Percentiles rank a stretch among this genome's conserved stretches.
phyloP scores from a whole-genome alignment of 1,139 yeast species.

The Blastobotrys illinoisensis region DNA sequence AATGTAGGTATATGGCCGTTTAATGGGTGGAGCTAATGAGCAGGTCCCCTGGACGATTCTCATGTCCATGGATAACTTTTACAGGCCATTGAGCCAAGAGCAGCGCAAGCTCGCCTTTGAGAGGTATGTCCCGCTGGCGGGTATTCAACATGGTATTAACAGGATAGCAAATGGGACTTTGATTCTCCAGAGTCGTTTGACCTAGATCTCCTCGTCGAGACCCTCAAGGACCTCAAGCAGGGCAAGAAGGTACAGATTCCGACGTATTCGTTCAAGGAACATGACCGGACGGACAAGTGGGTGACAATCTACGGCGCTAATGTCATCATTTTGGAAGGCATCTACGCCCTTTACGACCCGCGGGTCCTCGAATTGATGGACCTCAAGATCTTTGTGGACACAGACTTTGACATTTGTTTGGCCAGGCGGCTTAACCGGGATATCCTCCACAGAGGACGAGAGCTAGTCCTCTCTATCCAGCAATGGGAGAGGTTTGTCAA shows the following conservation, averaged over 20 bases:
- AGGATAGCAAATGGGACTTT: slow-evolving; percentile 61
- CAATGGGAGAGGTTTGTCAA: slow-evolving; percentile 92
- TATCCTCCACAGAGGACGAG: slow-evolving; percentile 79
- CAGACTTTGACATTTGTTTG: slow-evolving; percentile 86
- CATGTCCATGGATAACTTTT: slow-evolving; percentile 85
- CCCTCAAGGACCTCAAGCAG: slow-evolving; percentile 58
- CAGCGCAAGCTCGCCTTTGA: slow-evolving; percentile 60
- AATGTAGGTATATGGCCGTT: slow-evolving; percentile 26
- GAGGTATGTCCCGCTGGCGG: slow-evolving; percentile 5
- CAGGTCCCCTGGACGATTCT: slow-evolving; percentile 96
- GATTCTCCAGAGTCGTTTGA: slow-evolving; percentile 84
- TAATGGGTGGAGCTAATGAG: neutral
- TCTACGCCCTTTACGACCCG: slow-evolving; percentile 72
- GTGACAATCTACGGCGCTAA: slow-evolving; percentile 90
- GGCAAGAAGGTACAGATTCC: slow-evolving; percentile 67
- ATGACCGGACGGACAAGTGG: slow-evolving; percentile 62
- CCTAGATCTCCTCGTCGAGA: slow-evolving; percentile 60
- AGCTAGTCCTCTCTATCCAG: slow-evolving; percentile 67
- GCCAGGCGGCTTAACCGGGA: slow-evolving; percentile 86
- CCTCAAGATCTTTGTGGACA: slow-evolving; percentile 83
- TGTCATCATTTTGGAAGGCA: slow-evolving; percentile 87
- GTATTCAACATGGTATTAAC: neutral
- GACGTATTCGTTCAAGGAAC: slow-evolving; percentile 73
- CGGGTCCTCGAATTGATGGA: slow-evolving; percentile 73
- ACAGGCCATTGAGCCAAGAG: slow-evolving; percentile 61